Base-by-base conservation (phyloP, 495 filamentous ascomycete genomes). In the Melanomma pulvis-pyrius region DNA sequence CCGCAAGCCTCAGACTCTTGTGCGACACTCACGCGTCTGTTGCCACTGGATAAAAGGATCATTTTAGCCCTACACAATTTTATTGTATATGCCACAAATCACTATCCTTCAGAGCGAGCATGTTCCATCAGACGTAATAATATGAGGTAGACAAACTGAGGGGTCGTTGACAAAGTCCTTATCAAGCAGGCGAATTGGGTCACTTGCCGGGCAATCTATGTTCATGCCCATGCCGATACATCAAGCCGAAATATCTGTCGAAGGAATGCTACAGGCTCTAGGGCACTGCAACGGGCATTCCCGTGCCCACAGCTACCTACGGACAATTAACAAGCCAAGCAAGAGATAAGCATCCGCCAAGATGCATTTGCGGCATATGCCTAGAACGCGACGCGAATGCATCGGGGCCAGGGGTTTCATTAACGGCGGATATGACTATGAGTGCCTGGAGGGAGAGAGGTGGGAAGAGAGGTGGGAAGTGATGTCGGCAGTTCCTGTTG, bases 321-420 rank as follows among this genome's bases (percentile, higher is more conserved):
- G 48, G 48, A 8, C 48, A 50, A 50, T 44, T 44, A 44, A n/a
- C n/a, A n/a, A 41, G 8, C 34, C 8, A 17, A 17, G 34, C 17
- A 41, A 24, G 48, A 50, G 48, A 50, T 50, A 50, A 50, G 48
- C 48, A 50, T 50, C 7, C 11, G 48, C 48, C 25, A 50, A 50
- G 21, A 28, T 50, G 21, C 9, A 44, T n/a, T 2, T 44, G 39
- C 39, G 8, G 39, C 39, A 44, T 44, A 44, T 44, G 4, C 39
- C 3, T 12, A 44, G 39, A 44, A n/a, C 3, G 39, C 39, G 39
- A 15, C 9, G n/a, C 8, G 39, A 44, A 44, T 17, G n/a, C 39
- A 44, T 44, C 13, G 4, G 39, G 39, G 39, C 39, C 39, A 44
- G 39, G 39, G 39, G 39, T 15, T 44, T 44, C n/a, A n/a, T n/a